Evolutionary conservation across 2,329 filamentous ascomycete species (phyloP).

Genomic region (Pseudocercospora ulei): DNA sequence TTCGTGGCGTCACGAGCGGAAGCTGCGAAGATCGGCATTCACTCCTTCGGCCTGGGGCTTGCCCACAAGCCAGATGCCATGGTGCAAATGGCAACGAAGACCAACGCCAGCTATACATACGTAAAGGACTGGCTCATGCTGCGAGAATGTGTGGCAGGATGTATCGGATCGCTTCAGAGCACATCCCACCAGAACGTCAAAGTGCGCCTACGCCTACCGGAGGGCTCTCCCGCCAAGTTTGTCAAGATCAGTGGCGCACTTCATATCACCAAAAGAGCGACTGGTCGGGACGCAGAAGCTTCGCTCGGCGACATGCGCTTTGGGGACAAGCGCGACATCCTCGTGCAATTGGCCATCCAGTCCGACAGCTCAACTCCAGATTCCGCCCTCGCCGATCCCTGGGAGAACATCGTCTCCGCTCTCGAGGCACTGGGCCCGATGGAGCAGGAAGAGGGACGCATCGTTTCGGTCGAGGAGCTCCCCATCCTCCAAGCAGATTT

Average conservation of each 20-base stretch:
- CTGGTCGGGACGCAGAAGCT: constrained; percentile 86
- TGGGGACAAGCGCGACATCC: constrained; percentile 86
- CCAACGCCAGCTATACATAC: constrained; percentile 94
- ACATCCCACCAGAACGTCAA: constrained; percentile 98
- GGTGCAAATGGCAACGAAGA: constrained; percentile 91
- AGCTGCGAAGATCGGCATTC: constrained; percentile 94
- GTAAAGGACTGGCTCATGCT: constrained; percentile 99
- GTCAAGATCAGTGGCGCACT: constrained; percentile 96
- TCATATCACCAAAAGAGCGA: constrained; percentile 91
- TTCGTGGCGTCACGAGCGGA: constrained; percentile 95
- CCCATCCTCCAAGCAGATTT: constrained; percentile 92
- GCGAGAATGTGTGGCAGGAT: constrained; percentile 87
- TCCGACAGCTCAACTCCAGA: constrained; percentile 77
- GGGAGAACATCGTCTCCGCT: constrained; percentile 94
- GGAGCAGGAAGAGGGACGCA: constrained; percentile 75
- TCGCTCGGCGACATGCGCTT: constrained; percentile 85
- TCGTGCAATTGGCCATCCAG: constrained; percentile 86
- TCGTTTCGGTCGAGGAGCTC: constrained; percentile 82
- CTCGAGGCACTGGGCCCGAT: constrained; percentile 80
- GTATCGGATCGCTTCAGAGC: constrained; percentile 80
- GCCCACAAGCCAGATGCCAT: constrained; percentile 98
- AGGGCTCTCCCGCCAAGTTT: constrained; percentile 95
- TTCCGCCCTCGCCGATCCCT: constrained; percentile 80
- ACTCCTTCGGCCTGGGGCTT: constrained; percentile 90
- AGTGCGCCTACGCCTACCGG: constrained; percentile 82